Percentiles rank a stretch among this genome's conserved stretches.
phyloP scores from a whole-genome alignment of 179 eudicot genomes.

The Monotropa hypopitys region DNA sequence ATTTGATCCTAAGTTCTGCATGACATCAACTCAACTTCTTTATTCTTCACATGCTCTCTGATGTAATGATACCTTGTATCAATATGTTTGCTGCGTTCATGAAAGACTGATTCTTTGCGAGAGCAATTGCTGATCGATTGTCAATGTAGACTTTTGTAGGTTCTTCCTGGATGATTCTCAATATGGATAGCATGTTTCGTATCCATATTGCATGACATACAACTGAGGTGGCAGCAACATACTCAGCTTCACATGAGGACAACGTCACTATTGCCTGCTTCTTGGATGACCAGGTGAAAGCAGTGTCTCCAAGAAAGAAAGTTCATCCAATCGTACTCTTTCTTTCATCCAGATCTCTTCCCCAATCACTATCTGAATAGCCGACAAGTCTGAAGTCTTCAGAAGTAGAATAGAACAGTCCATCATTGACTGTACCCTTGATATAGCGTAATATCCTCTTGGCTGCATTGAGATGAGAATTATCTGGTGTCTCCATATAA shows the following conservation, averaged over 20 bases:
- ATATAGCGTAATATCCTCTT: not conserved
- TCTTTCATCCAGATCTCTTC: not conserved
- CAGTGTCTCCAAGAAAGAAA: not conserved
- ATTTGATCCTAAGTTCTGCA: not conserved
- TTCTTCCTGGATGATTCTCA: not conserved
- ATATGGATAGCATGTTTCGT: not conserved
- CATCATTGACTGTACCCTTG: not conserved
- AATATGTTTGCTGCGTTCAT: not conserved
- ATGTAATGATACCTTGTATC: not conserved
- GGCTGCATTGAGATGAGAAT: not conserved
- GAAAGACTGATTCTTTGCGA: not conserved
- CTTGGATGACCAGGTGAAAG: not conserved
- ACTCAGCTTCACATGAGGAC: not conserved
- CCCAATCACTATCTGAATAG: not conserved
- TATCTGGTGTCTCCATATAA: not conserved
- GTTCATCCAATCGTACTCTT: not conserved
- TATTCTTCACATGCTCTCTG: not conserved
- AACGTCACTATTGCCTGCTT: not conserved
- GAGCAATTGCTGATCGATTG: not conserved
- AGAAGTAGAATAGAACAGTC: not conserved
- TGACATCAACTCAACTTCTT: not conserved
- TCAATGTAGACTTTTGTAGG: not conserved
- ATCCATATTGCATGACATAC: not conserved
- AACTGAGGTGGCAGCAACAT: not conserved
- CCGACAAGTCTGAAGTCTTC: not conserved